phyloP scores from a whole-genome alignment of 495 filamentous ascomycete species.

The Penicillium soppii region DNA sequence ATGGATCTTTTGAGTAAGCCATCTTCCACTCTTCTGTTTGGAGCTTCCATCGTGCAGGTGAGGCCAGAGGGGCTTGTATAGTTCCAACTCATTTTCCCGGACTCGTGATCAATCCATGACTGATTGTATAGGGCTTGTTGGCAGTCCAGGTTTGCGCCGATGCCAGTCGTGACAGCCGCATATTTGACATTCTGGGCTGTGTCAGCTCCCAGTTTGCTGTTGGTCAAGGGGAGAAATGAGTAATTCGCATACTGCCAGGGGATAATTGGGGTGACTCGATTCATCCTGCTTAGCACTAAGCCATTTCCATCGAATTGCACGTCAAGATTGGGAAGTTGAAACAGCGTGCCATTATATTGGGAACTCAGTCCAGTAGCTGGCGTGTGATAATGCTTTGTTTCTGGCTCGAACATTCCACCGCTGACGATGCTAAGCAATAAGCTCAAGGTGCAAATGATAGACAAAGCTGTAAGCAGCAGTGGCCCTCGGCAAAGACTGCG shows the following conservation, averaged over 20 bases:
- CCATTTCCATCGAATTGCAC: slow-evolving; percentile 7
- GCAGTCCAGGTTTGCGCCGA: neutral
- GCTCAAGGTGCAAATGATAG: slow-evolving; percentile 14
- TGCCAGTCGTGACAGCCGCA: neutral
- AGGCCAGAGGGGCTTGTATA: neutral
- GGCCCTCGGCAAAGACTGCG: neutral
- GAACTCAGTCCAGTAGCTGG: neutral
- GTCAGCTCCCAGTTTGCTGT: neutral
- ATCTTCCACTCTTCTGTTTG: neutral
- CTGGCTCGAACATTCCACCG: slow-evolving; percentile 25
- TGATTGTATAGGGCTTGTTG: neutral
- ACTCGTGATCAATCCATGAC: too few species aligned
- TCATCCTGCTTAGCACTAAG: neutral
- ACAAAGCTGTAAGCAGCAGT: slow-evolving; percentile 2
- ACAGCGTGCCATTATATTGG: slow-evolving; percentile 2
- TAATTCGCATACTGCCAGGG: neutral
- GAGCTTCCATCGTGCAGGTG: neutral
- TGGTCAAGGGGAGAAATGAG: neutral
- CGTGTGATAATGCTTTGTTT: neutral
- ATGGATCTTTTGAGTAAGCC: neutral
- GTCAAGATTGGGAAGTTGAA: slow-evolving; percentile 9
- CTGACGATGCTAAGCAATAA: slow-evolving; percentile 16
- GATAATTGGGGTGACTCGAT: neutral
- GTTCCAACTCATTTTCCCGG: neutral
- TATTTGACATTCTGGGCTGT: neutral